Evolutionary conservation across 805 yeast species (phyloP).

Genomic region (Huiozyma sinensis): DNA sequence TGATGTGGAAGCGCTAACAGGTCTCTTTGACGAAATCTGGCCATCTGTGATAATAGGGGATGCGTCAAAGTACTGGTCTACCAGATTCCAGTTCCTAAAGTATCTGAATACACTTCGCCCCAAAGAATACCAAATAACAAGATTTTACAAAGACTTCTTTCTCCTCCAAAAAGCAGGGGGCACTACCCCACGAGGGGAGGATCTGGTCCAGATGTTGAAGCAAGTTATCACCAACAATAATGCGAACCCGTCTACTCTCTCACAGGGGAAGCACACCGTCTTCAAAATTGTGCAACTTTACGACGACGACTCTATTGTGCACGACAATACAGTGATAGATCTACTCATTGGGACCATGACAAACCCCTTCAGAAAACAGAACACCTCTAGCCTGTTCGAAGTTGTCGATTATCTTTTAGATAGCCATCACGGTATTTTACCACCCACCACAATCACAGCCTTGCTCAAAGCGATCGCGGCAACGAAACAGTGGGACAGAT

Average conservation of each 20-base stretch:
- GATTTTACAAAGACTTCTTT: slow-evolving; percentile 14
- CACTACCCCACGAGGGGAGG: slow-evolving; percentile 8
- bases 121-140: slow-evolving; percentile 3
- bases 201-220: slow-evolving; percentile 13
- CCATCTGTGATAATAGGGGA: slow-evolving; percentile 11
- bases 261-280: no score
- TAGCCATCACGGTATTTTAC: slow-evolving; percentile 2
- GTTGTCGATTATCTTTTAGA: slow-evolving; percentile 10
- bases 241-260: background rate
- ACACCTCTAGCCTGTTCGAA: slow-evolving; percentile 10
- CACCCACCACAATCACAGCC: slow-evolving; percentile 7
- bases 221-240: slow-evolving; percentile 1
- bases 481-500: slow-evolving; percentile 13
- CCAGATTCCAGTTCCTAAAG: slow-evolving; percentile 11
- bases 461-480: slow-evolving; percentile 13
- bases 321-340: no score
- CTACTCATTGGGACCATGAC: no score
- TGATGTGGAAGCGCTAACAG: no score
- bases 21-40: slow-evolving; percentile 16
- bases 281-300: no score
- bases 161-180: slow-evolving; percentile 13
- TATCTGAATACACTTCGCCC: slow-evolving; percentile 10
- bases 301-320: no score
- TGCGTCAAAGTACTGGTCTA: slow-evolving; percentile 13
- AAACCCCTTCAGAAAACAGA: no score